Percentiles rank a stretch among this genome's conserved stretches.
These are phyloP conservation scores for Apiospora phragmitis DNA, from an alignment of 2,329 filamentous ascomycete genomes.

Conservation along the genomic window DNA sequence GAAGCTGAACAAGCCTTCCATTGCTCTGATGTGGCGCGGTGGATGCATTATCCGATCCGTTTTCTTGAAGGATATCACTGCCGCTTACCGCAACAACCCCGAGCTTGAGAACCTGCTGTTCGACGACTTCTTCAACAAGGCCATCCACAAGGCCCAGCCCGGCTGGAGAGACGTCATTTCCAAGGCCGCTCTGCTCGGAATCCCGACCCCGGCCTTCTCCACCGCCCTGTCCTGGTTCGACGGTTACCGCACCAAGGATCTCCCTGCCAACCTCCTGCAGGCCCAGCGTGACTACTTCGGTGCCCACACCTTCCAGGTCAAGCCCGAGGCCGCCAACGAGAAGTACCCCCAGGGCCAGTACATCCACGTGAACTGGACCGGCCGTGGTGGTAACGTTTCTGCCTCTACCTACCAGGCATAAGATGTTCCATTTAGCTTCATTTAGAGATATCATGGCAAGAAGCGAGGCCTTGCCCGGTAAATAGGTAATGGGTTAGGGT, in stretches of 20 bases:
- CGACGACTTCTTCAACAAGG: slow-evolving; percentile 99
- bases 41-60: slow-evolving; percentile 99
- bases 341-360: slow-evolving; percentile 85
- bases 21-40: slow-evolving; percentile 99
- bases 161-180: slow-evolving; percentile 91
- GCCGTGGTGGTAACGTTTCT: slow-evolving; percentile 93
- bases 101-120: slow-evolving; percentile 98
- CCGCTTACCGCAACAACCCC: slow-evolving; percentile 90
- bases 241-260: slow-evolving; percentile 94
- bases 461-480: slow-evolving; percentile 4
- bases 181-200: slow-evolving; percentile 91
- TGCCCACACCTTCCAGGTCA: slow-evolving; percentile 86
- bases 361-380: slow-evolving; percentile 99
- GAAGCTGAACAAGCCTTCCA: slow-evolving; percentile 99
- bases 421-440: slow-evolving; percentile 14
- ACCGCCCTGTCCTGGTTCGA: slow-evolving; percentile 98
- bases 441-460: slow-evolving; percentile 4
- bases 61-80: slow-evolving; percentile 99
- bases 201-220: slow-evolving; percentile 94
- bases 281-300: slow-evolving; percentile 99
- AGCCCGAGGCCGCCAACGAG: slow-evolving; percentile 73
- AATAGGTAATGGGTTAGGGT: not conserved
- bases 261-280: slow-evolving; percentile 97
- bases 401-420: slow-evolving; percentile 98
- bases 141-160: slow-evolving; percentile 92